Conservation (phyloP, 2,329 filamentous ascomycete genomes). For the Teratosphaeria epicoccoides region DNA sequence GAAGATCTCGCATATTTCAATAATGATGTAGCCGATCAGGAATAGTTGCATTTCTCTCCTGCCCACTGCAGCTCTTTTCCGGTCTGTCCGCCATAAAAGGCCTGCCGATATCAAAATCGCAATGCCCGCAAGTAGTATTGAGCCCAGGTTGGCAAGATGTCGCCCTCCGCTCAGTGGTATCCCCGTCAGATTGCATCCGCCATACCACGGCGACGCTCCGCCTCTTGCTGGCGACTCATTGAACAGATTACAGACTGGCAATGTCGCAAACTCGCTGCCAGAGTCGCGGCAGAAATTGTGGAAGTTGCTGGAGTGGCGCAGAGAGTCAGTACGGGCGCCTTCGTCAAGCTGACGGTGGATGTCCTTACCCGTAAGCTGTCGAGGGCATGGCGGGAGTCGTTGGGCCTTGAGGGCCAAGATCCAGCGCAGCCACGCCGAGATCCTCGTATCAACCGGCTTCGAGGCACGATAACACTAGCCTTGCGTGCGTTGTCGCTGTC, state of each 20-base stretch:
- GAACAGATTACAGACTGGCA: conserved; percentile 52
- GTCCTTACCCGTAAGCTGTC: not conserved
- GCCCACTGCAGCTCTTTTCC: conserved; percentile 87
- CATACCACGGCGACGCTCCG: conserved; percentile 41
- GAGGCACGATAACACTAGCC: not conserved
- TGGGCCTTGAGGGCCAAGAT: not conserved
- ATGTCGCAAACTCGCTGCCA: conserved; percentile 28
- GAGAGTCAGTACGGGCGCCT: not conserved
- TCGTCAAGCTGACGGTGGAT: not conserved
- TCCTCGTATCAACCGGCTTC: not conserved
- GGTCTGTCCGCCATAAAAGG: conserved; percentile 70
- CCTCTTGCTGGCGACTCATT: conserved; percentile 47
- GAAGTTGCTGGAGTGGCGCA: conserved; percentile 20
- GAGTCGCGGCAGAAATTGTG: conserved; percentile 41
- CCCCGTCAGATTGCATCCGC: conserved; percentile 64
- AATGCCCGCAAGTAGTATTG: conserved; percentile 69
- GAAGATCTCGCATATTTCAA: conserved; percentile 94
- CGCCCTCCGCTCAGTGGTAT: conserved; percentile 56
- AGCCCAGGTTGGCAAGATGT: conserved; percentile 78
- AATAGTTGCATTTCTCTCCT: conserved; percentile 96
- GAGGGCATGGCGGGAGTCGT: not conserved
- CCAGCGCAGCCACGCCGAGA: not conserved
- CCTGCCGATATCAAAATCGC: conserved; percentile 59
- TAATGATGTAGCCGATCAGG: conserved; percentile 71
- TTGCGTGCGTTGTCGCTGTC: not conserved